phyloP scores from a whole-genome alignment of 129 eudicot genomes.

The Chrysanthemum makinoi region DNA sequence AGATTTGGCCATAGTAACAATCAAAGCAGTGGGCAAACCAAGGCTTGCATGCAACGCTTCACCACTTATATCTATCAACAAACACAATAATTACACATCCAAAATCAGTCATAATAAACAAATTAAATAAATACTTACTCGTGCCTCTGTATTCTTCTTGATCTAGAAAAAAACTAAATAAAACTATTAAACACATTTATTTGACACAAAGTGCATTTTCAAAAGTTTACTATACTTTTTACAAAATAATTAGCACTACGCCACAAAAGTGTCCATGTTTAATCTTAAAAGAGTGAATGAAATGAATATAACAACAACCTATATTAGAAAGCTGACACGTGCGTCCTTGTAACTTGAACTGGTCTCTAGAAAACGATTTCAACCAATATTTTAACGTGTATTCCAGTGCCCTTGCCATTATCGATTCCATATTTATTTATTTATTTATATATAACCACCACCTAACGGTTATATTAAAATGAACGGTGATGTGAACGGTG shows the following conservation, averaged over 20 bases:
- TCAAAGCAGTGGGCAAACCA: constrained; percentile 81
- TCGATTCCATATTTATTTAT: constrained; percentile 66
- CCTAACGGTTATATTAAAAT: too few relatives aligned
- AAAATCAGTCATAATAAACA: too few relatives aligned
- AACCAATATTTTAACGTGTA: constrained; percentile 91
- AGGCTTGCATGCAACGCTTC: constrained; percentile 86
- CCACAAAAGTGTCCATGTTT: too few relatives aligned
- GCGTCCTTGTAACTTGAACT: constrained; percentile 89
- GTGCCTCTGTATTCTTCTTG: too few relatives aligned
- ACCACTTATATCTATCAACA: constrained; percentile 71
- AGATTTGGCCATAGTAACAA: constrained; percentile 76
- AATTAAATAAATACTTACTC: too few relatives aligned
- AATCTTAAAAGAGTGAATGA: not conserved
- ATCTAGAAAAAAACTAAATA: too few relatives aligned
- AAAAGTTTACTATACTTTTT: too few relatives aligned
- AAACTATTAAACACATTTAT: too few relatives aligned
- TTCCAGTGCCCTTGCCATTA: constrained; percentile 84
- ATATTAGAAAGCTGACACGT: constrained; percentile 79
- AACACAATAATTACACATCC: not conserved
- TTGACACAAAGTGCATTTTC: too few relatives aligned
- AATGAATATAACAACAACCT: constrained; percentile 33
- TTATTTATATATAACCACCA: not conserved
- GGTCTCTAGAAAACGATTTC: constrained; percentile 86
- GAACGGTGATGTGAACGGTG: too few relatives aligned
- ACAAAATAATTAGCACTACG: too few relatives aligned